Conservation (phyloP, 345 rosid species). For the Cochlearia excelsa region DNA sequence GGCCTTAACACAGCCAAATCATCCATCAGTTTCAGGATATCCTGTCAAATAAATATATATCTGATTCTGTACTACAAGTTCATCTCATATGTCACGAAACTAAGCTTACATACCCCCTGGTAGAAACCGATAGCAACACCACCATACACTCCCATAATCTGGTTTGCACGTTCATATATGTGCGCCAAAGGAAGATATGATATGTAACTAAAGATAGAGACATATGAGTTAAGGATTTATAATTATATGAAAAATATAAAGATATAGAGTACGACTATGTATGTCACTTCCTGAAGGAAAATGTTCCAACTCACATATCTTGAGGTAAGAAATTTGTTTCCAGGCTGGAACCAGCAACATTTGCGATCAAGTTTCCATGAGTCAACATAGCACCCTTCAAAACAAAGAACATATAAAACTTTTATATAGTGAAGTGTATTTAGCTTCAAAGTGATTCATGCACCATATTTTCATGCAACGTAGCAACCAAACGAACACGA, state of each 20-base stretch:
- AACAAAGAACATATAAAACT: constrained; percentile 15
- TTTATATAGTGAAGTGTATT: constrained; percentile 6
- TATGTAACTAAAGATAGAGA: constrained; percentile 52
- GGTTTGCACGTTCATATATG: constrained; percentile 80
- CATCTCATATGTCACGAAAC: constrained; percentile 7
- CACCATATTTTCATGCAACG: constrained; percentile 17
- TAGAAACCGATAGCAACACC: constrained; percentile 82
- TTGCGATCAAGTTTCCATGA: constrained; percentile 84
- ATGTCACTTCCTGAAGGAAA: constrained; percentile 2
- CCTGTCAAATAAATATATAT: constrained; percentile 45
- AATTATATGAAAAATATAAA: neutral
- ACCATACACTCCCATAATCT: constrained; percentile 51
- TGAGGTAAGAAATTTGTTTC: constrained; percentile 42
- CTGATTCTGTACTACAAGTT: neutral
- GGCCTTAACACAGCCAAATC: constrained; percentile 82
- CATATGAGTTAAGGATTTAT: constrained; percentile 7
- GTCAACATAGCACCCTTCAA: constrained; percentile 75
- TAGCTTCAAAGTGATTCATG: constrained; percentile 12
- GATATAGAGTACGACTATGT: constrained; percentile 3
- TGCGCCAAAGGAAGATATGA: constrained; percentile 97
- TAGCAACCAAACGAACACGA: constrained; percentile 20
- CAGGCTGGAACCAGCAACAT: constrained; percentile 57
- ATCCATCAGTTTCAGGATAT: constrained; percentile 76
- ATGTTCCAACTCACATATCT: constrained; percentile 65
- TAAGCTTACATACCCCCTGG: constrained; percentile 71